phyloP scores from a whole-genome alignment of 2,329 filamentous ascomycete genomes.

The Hymenoscyphus infarciens region DNA sequence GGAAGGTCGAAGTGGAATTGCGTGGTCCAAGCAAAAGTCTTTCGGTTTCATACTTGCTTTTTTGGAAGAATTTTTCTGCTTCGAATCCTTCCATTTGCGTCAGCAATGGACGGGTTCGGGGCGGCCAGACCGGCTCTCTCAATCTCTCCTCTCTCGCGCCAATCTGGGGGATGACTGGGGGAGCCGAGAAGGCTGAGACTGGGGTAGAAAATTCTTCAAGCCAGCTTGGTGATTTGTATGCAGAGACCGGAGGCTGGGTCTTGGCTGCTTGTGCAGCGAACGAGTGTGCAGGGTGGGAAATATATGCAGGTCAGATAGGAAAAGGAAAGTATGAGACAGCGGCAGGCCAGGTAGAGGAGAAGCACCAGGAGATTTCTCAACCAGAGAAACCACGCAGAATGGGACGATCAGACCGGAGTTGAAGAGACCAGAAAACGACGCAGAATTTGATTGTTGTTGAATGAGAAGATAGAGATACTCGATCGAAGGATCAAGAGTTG shows the following conservation, averaged over 20 bases:
- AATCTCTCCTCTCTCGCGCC: constrained; percentile 6
- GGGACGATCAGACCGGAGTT: constrained; percentile 7
- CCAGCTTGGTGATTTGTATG: constrained; percentile 23
- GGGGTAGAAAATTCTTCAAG: constrained; percentile 25
- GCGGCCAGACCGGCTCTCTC: constrained; percentile 14
- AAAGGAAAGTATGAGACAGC: constrained; percentile 24
- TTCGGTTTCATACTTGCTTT: constrained; percentile 13
- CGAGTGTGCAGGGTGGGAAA: not conserved
- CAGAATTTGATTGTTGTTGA: not conserved
- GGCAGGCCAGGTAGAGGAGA: not conserved
- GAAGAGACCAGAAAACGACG: constrained; percentile 3
- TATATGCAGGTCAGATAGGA: constrained; percentile 21
- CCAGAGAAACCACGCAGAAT: not conserved
- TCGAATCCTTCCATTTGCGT: constrained; percentile 10
- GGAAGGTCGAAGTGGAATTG: not conserved
- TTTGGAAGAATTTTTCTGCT: constrained; percentile 12
- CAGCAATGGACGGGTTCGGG: not conserved
- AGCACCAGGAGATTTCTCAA: constrained; percentile 9
- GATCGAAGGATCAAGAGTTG: not conserved
- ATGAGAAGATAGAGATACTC: not conserved
- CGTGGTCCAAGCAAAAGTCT: not conserved
- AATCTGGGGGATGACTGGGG: constrained; percentile 18
- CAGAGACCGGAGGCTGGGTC: constrained; percentile 7
- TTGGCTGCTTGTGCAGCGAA: constrained; percentile 17
- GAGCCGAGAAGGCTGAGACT: constrained; percentile 21